phyloP scores from a whole-genome alignment of 768 basidiomycete species.

The Boletus rex-veris region DNA sequence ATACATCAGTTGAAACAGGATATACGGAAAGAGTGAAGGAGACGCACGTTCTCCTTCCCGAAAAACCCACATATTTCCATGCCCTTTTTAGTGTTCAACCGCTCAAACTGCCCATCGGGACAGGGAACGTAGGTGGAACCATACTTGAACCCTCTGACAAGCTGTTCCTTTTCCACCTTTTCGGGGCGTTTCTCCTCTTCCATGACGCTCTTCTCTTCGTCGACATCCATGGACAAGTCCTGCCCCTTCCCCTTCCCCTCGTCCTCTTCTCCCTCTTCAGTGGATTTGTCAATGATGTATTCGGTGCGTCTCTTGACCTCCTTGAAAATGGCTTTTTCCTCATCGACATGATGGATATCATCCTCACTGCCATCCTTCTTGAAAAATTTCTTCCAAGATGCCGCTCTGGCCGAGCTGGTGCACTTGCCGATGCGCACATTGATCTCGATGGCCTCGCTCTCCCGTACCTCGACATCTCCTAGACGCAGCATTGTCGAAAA shows the following conservation, averaged over 20 bases:
- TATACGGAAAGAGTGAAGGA: not conserved
- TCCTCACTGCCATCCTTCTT: slow-evolving; percentile 27
- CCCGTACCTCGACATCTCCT: slow-evolving; percentile 65
- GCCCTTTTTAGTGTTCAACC: slow-evolving; percentile 71
- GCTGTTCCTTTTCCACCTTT: slow-evolving; percentile 73
- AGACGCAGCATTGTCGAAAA: slow-evolving; percentile 66
- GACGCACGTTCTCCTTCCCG: slow-evolving; percentile 54
- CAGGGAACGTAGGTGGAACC: slow-evolving; percentile 85
- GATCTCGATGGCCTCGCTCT: slow-evolving; percentile 74
- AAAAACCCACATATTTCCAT: slow-evolving; percentile 90
- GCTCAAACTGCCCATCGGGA: slow-evolving; percentile 80
- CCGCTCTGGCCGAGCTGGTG: slow-evolving; percentile 65
- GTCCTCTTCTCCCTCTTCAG: slow-evolving; percentile 32
- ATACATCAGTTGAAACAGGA: not conserved
- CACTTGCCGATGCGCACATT: slow-evolving; percentile 75
- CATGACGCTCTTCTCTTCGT: slow-evolving; percentile 32
- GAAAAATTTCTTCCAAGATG: slow-evolving; percentile 65
- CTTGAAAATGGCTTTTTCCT: slow-evolving; percentile 33
- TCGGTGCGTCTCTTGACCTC: slow-evolving; percentile 46
- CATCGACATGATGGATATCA: slow-evolving; percentile 25
- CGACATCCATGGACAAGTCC: slow-evolving; percentile 21
- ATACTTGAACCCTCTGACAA: slow-evolving; percentile 83
- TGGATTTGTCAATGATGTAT: slow-evolving; percentile 52
- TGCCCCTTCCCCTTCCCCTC: slow-evolving; percentile 9
- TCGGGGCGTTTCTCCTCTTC: slow-evolving; percentile 40